These are phyloP conservation scores for Salix brachista DNA, from an alignment of 345 rosid genomes.

Conservation along the genomic window DNA sequence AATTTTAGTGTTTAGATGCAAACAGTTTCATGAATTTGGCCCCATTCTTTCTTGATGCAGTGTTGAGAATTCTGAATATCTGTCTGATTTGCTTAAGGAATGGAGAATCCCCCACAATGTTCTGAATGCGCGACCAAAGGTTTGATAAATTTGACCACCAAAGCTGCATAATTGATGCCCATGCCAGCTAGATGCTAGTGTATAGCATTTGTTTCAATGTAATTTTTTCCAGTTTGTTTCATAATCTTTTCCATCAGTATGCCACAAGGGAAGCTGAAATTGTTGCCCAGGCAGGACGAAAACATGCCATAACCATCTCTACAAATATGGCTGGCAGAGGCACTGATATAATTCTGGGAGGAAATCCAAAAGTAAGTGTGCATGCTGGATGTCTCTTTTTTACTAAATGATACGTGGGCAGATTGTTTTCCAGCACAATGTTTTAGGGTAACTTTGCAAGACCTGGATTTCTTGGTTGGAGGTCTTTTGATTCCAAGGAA, in stretches of 20 bases:
- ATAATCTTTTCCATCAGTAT: conserved; percentile 46
- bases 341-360: conserved; percentile 92
- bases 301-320: conserved; percentile 88
- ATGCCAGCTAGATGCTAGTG: background rate
- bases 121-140: conserved; percentile 96
- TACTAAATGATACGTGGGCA: background rate
- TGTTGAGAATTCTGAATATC: conserved; percentile 87
- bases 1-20: background rate
- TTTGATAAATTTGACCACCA: conserved; percentile 20
- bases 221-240: conserved; percentile 11
- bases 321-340: conserved; percentile 99
- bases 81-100: conserved; percentile 78
- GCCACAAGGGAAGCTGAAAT: conserved; percentile 94
- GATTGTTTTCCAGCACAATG: background rate
- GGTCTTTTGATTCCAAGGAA: conserved; percentile 5
- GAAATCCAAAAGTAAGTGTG: conserved; percentile 76
- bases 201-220: background rate
- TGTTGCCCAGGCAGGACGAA: conserved; percentile 92
- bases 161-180: background rate
- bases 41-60: conserved; percentile 46
- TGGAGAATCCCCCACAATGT: conserved; percentile 86
- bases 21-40: conserved; percentile 7
- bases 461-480: conserved; percentile 3
- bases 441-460: background rate
- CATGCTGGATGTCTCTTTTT: conserved; percentile 14